A percentile compares a stretch with the other conserved stretches of the same genome.
phyloP scores from a whole-genome alignment of 495 filamentous ascomycete genomes.

The Lasiosphaeris hirsuta region DNA sequence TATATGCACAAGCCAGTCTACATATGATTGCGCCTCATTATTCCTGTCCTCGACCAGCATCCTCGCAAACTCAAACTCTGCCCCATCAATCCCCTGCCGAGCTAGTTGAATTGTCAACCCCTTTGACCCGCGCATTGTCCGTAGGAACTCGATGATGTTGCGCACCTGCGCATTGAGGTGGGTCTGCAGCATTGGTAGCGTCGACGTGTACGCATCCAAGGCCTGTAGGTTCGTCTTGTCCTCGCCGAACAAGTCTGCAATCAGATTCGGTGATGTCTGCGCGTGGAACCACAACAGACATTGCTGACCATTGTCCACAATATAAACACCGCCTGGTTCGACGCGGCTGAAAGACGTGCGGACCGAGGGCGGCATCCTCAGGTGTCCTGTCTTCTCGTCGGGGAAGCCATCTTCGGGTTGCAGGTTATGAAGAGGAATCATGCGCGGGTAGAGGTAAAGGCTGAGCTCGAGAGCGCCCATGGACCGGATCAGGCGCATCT shows the following conservation, averaged over 20 bases:
- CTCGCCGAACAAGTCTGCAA: slow-evolving; percentile 86
- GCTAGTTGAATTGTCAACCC: slow-evolving; percentile 86
- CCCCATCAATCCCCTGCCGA: slow-evolving; percentile 88
- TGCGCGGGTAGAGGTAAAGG: slow-evolving; percentile 91
- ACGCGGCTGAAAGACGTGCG: slow-evolving; percentile 88
- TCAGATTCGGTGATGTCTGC: slow-evolving; percentile 69
- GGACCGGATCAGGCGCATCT: slow-evolving; percentile 82
- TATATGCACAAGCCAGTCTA: slow-evolving; percentile 96
- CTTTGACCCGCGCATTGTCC: slow-evolving; percentile 77
- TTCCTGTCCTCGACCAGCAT: slow-evolving; percentile 92
- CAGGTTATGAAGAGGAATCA: slow-evolving; percentile 88
- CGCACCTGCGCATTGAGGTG: slow-evolving; percentile 93
- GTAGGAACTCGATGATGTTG: slow-evolving; percentile 86
- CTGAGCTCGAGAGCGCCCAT: slow-evolving; percentile 84
- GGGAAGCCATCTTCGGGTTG: slow-evolving; percentile 84
- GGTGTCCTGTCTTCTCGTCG: slow-evolving; percentile 74
- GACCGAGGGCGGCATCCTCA: slow-evolving; percentile 70
- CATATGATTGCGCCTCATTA: slow-evolving; percentile 95
- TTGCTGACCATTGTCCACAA: slow-evolving; percentile 94
- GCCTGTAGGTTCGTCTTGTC: slow-evolving; percentile 65
- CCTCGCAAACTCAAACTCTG: slow-evolving; percentile 93
- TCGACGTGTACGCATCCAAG: slow-evolving; percentile 76
- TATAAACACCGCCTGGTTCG: slow-evolving; percentile 92
- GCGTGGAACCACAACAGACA: slow-evolving; percentile 89
- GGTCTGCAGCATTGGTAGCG: slow-evolving; percentile 76